Evolutionary conservation across 1,284 basidiomycete genomes (phyloP).

Genomic region (Irpex rosettiformis): DNA sequence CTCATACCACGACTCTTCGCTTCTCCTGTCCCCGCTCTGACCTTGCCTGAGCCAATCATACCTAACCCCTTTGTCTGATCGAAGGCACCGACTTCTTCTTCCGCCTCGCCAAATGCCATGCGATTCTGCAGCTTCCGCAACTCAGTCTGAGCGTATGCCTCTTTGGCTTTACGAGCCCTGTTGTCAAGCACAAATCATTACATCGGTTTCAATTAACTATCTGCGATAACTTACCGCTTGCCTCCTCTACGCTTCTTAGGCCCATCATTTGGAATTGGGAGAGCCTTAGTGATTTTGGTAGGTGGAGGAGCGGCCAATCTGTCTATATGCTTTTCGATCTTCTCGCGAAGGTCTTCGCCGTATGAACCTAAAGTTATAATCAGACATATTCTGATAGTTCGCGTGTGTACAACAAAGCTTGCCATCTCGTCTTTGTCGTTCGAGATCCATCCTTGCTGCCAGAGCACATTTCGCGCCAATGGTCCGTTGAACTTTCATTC

Average conservation of each 20-base stretch:
- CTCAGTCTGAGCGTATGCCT: conserved; percentile 96
- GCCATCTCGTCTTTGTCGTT: conserved; percentile 78
- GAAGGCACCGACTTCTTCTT: conserved; percentile 94
- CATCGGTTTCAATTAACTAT: too few relatives aligned
- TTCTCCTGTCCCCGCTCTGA: conserved; percentile 84
- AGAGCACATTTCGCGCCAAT: conserved; percentile 90
- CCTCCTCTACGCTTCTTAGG: conserved; percentile 95
- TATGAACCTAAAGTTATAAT: conserved; percentile 54
- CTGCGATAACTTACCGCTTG: conserved; percentile 73
- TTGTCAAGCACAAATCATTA: too few relatives aligned
- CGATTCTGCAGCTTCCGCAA: conserved; percentile 96
- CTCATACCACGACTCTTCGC: conserved; percentile 80
- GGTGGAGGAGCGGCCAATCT: conserved; percentile 93
- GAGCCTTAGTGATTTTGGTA: conserved; percentile 88
- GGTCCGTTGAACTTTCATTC: conserved; percentile 89
- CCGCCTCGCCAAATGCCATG: conserved; percentile 93
- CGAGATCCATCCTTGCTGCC: conserved; percentile 91
- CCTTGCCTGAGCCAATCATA: conserved; percentile 94
- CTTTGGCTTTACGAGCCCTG: conserved; percentile 95
- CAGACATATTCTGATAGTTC: background rate
- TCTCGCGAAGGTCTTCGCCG: conserved; percentile 77
- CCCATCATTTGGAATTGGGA: conserved; percentile 96
- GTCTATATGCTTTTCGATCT: conserved; percentile 90
- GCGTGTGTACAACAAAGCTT: background rate
- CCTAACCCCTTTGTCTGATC: conserved; percentile 97